These are phyloP conservation scores for Paramarasmius palmivorus DNA, from an alignment of 1,284 basidiomycete species.

Conservation along the genomic window DNA sequence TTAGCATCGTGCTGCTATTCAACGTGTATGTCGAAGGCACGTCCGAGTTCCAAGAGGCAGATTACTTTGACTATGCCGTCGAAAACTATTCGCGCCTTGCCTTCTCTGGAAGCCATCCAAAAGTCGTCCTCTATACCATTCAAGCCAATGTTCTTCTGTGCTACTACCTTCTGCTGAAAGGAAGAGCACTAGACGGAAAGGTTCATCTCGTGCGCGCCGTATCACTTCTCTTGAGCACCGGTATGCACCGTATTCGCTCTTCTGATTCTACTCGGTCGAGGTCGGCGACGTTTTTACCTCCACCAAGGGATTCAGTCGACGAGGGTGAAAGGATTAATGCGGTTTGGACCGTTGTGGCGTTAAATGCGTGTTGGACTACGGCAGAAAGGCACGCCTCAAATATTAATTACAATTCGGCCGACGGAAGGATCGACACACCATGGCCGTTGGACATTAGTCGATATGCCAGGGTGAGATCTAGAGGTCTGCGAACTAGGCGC, in stretches of 20 bases:
- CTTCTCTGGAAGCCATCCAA: not conserved
- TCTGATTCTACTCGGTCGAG: not conserved
- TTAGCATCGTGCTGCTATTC: not conserved
- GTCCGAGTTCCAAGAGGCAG: not conserved
- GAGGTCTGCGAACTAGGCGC: too few relatives aligned
- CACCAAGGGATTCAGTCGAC: conserved; percentile 3
- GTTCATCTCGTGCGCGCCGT: conserved; percentile 11
- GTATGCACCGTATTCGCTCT: conserved; percentile 11
- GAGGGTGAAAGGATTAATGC: conserved; percentile 17
- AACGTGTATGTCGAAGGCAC: not conserved
- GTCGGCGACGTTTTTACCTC: not conserved
- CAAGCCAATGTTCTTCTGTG: conserved; percentile 14
- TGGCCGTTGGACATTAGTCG: conserved; percentile 13
- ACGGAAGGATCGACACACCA: conserved; percentile 13
- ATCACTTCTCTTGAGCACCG: conserved; percentile 12
- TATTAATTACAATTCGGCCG: not conserved
- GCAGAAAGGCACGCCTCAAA: conserved; percentile 11
- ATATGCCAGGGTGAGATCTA: conserved; percentile 1
- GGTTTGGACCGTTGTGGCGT: conserved; percentile 14
- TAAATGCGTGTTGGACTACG: conserved; percentile 13
- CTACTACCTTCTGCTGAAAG: conserved; percentile 11
- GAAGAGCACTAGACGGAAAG: conserved; percentile 7
- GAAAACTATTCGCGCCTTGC: not conserved
- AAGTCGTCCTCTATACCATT: conserved; percentile 10
- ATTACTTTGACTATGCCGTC: not conserved